These are phyloP conservation scores for Geranomyces variabilis DNA, from an alignment of 192 early-diverging fungal genomes.

Conservation along the genomic window DNA sequence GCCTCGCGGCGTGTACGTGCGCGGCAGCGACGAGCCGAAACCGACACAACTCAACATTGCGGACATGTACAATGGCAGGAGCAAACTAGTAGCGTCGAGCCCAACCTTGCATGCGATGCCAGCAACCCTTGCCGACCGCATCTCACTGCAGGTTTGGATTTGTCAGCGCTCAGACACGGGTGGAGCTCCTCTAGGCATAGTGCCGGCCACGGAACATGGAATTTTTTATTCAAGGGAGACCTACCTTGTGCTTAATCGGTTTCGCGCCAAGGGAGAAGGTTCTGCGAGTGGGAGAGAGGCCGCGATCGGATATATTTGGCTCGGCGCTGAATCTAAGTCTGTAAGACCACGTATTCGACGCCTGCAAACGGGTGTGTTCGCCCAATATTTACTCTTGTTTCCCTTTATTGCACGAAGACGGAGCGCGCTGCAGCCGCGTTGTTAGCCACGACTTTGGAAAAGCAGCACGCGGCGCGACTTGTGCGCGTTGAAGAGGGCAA, in stretches of 20 bases:
- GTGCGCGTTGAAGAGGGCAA: conserved; percentile 43
- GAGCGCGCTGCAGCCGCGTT: conserved; percentile 42
- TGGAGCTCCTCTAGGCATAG: not conserved
- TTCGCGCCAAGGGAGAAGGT: conserved; percentile 36
- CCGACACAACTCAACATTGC: conserved; percentile 1
- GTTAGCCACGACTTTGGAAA: conserved; percentile 38
- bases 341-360: conserved; percentile 18
- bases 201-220: conserved; percentile 25
- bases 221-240: conserved; percentile 38
- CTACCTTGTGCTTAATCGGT: conserved; percentile 40
- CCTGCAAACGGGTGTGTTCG: too few species aligned
- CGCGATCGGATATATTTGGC: conserved; percentile 41
- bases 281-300: conserved; percentile 34
- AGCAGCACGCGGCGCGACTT: conserved; percentile 34
- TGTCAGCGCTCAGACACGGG: not conserved
- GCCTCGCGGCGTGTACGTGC: conserved; percentile 36
- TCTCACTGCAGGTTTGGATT: not conserved
- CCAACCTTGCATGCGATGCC: too few species aligned
- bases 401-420: conserved; percentile 34
- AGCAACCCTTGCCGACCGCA: not conserved
- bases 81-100: too few species aligned
- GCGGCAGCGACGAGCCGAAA: conserved; percentile 20
- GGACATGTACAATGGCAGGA: not conserved
- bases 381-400: not conserved
- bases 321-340: conserved; percentile 40